These are phyloP conservation scores for Tricholoma hemisulphureum DNA, from an alignment of 768 basidiomycete genomes.

Conservation along the genomic window DNA sequence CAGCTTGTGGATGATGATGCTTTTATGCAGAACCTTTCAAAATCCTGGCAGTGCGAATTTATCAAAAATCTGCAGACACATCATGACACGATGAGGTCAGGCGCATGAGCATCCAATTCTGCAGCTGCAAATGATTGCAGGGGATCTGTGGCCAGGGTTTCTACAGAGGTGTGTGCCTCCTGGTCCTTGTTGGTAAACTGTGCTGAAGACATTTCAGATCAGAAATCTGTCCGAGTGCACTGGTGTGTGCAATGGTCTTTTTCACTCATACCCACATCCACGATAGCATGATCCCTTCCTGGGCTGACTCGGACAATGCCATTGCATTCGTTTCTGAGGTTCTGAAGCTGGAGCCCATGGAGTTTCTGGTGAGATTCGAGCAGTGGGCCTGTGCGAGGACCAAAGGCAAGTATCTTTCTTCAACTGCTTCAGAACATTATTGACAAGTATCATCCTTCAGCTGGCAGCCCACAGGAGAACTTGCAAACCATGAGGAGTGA, in stretches of 20 bases:
- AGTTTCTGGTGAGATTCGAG: not conserved
- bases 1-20: not conserved
- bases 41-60: not conserved
- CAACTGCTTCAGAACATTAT: not conserved
- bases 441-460: not conserved
- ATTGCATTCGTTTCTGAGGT: not conserved
- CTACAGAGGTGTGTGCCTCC: not conserved
- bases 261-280: not conserved
- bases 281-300: not conserved
- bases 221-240: not conserved
- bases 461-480: not conserved
- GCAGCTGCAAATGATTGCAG: not conserved
- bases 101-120: not conserved
- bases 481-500: not conserved
- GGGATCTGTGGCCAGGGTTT: not conserved
- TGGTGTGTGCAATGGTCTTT: not conserved
- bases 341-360: not conserved
- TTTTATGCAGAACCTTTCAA: not conserved
- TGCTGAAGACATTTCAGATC: not conserved
- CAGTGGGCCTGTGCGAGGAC: not conserved
- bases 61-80: not conserved
- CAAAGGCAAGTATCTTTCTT: not conserved
- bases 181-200: not conserved
- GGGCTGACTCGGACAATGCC: not conserved
- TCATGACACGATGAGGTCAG: not conserved